A percentile compares a stretch with the other conserved stretches of the same genome.
phyloP scores from a whole-genome alignment of 139 green algal genomes.

The Closterium sp. region DNA sequence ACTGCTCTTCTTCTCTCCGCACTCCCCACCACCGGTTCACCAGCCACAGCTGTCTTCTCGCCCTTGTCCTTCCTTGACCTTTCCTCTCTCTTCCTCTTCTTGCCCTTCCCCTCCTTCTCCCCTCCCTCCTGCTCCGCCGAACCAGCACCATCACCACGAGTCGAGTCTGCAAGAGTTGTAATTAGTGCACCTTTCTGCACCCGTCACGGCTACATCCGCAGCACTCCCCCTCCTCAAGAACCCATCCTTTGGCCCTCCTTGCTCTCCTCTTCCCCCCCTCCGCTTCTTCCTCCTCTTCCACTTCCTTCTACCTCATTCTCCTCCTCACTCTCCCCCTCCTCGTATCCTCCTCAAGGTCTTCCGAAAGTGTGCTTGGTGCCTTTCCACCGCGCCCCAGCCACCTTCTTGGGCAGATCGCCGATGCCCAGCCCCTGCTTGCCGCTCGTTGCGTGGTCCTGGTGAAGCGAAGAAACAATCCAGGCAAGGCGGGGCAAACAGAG shows the following conservation, averaged over 20 bases:
- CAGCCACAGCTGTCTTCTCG: background rate
- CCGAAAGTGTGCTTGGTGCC: constrained; percentile 59
- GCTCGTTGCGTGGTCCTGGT: constrained; percentile 50
- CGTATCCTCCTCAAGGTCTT: constrained; percentile 5
- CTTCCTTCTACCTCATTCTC: constrained; percentile 13
- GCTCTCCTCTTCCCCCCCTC: background rate
- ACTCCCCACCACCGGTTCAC: background rate
- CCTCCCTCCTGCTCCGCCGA: background rate
- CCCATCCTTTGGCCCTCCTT: background rate
- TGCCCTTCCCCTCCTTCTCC: constrained; percentile 31
- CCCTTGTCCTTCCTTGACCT: constrained; percentile 1
- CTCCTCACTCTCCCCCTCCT: constrained; percentile 18
- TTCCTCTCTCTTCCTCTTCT: background rate
- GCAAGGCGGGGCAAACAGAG: too few relatives aligned
- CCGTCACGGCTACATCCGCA: background rate
- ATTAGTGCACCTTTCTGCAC: background rate
- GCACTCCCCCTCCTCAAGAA: too few relatives aligned
- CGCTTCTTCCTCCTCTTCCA: background rate
- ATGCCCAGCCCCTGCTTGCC: background rate
- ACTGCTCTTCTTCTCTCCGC: background rate
- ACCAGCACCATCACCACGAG: background rate
- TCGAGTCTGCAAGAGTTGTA: background rate
- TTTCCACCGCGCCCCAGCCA: constrained; percentile 72
- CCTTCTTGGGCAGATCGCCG: constrained; percentile 69
- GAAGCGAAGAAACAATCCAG: too few relatives aligned